Conservation (phyloP, 192 early-diverging fungal genomes). For the Helicostylum pulchrum region DNA sequence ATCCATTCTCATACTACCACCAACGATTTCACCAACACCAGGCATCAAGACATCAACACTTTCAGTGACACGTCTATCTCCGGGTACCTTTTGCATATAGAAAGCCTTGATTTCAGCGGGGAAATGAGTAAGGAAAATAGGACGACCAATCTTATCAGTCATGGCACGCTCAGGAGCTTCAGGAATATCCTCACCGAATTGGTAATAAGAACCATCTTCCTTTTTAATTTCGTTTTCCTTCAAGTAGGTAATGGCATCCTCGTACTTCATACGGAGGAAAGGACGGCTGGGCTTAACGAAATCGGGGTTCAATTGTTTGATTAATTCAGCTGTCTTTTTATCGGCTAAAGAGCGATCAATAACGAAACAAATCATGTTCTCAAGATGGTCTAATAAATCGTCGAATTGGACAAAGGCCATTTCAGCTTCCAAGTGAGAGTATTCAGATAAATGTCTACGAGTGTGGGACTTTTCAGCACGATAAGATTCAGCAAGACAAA, state of each 20-base stretch:
- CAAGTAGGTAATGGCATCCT: constrained; percentile 93
- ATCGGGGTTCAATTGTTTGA: constrained; percentile 88
- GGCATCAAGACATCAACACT: constrained; percentile 98
- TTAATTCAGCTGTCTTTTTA: constrained; percentile 67
- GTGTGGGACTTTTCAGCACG: constrained; percentile 98
- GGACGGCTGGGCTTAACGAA: constrained; percentile 83
- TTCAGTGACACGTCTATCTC: constrained; percentile 87
- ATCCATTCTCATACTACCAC: constrained; percentile 96
- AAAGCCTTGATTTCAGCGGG: constrained; percentile 98
- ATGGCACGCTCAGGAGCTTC: constrained; percentile 96
- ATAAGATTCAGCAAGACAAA: constrained; percentile 94
- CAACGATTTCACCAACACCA: constrained; percentile 96
- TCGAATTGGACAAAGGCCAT: constrained; percentile 92
- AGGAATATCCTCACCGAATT: constrained; percentile 99
- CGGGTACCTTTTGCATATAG: constrained; percentile 95
- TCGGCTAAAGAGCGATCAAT: constrained; percentile 78
- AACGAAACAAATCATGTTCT: constrained; percentile 79
- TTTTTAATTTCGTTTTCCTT: constrained; percentile 88
- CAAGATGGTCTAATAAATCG: constrained; percentile 81
- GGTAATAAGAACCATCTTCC: constrained; percentile 85
- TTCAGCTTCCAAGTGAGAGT: constrained; percentile 97
- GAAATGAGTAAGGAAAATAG: constrained; percentile 94
- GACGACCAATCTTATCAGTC: constrained; percentile 96
- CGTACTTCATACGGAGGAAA: constrained; percentile 94
- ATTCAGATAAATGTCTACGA: constrained; percentile 93